phyloP scores from a whole-genome alignment of 176 grass and related monocot genomes.

The Aegilops umbellulata region DNA sequence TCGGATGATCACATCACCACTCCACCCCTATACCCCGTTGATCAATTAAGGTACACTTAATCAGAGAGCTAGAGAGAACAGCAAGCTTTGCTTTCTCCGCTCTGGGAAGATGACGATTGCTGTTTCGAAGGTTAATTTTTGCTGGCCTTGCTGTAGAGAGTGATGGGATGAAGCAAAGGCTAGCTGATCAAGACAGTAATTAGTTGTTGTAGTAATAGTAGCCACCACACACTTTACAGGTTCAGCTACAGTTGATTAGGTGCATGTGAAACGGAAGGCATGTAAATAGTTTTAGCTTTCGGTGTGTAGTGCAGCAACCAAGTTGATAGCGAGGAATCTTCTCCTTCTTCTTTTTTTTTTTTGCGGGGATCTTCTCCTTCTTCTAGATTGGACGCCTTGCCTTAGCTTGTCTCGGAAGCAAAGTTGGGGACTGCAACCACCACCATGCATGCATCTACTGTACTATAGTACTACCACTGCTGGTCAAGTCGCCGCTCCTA shows the following conservation, averaged over 20 bases:
- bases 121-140: background rate
- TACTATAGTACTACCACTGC: background rate
- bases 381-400: conserved; percentile 23
- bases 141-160: background rate
- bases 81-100: background rate
- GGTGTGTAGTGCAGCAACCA: background rate
- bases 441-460: conserved; percentile 7
- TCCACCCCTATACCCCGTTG: background rate
- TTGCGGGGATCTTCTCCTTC: no score
- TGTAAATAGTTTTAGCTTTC: conserved; percentile 29
- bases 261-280: conserved; percentile 31
- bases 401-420: conserved; percentile 44
- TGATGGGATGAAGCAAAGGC: background rate
- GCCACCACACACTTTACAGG: background rate
- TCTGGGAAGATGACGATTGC: background rate
- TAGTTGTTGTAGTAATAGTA: background rate
- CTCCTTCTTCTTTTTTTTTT: no score
- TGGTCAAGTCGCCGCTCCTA: conserved; percentile 3
- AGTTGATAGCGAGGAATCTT: conserved; percentile 39
- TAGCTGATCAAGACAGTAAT: background rate
- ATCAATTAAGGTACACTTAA: conserved; percentile 1
- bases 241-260: background rate
- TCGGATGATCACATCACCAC: conserved; percentile 29
- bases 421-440: conserved; percentile 24
- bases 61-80: background rate